Percentiles rank a stretch among this genome's conserved stretches.
These are phyloP conservation scores for Pinus albicaulis DNA, from an alignment of 75 land plant genomes.

Conservation along the genomic window DNA sequence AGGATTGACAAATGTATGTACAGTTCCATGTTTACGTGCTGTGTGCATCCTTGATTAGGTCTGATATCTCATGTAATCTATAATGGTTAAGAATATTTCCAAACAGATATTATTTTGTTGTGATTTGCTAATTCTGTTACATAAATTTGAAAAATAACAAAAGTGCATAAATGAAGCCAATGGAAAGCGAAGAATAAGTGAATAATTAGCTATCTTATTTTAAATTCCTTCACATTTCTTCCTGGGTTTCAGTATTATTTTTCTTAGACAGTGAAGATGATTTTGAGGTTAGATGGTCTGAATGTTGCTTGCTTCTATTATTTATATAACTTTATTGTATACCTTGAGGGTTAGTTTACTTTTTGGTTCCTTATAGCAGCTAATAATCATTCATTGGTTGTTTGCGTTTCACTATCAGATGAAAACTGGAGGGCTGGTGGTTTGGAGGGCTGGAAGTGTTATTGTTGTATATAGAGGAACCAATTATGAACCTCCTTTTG, in stretches of 20 bases:
- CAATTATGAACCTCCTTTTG: constrained; percentile 18
- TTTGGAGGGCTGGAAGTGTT: constrained; percentile 56
- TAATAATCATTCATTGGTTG: neutral
- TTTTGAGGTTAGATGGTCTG: neutral
- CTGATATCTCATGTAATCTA: neutral
- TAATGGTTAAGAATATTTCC: neutral
- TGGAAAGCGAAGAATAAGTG: neutral
- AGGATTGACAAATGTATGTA: neutral
- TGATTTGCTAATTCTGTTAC: neutral
- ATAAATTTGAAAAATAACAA: neutral
- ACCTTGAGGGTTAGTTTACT: neutral
- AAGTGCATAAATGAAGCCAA: neutral
- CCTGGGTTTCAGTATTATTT: neutral
- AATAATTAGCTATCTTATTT: neutral
- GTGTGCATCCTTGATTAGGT: neutral
- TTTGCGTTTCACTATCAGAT: constrained; percentile 26
- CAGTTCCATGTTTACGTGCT: neutral
- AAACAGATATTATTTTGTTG: neutral
- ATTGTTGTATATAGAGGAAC: constrained; percentile 56
- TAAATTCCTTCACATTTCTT: neutral
- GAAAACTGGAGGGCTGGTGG: constrained; percentile 66
- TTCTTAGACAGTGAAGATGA: neutral
- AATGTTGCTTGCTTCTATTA: neutral
- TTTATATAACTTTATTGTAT: neutral
- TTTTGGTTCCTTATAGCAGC: neutral